Evolutionary conservation across 345 rosid genomes (phyloP).

Genomic region (Clarkia xantiana): DNA sequence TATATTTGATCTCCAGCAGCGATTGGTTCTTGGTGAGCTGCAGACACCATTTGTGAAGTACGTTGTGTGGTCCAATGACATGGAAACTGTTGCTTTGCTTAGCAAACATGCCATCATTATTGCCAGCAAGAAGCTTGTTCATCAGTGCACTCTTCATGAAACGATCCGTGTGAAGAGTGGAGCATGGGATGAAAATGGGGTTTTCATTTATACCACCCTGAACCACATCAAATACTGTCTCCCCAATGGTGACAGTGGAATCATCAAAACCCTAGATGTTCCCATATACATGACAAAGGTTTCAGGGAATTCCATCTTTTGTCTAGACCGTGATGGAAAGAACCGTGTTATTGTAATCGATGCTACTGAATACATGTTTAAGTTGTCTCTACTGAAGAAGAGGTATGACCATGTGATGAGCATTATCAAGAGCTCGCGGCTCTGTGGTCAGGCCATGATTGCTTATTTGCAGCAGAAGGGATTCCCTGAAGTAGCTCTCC

Average conservation of each 20-base stretch:
- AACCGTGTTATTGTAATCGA: conserved; percentile 50
- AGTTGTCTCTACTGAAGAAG: conserved; percentile 63
- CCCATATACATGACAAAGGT: conserved; percentile 80
- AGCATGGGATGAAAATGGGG: conserved; percentile 93
- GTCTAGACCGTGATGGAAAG: conserved; percentile 86
- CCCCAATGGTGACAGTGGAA: conserved; percentile 86
- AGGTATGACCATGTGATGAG: conserved; percentile 83
- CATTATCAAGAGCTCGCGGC: conserved; percentile 88
- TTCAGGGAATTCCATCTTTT: conserved; percentile 48
- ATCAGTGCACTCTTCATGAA: conserved; percentile 80
- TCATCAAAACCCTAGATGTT: conserved; percentile 68
- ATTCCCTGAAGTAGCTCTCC: conserved; percentile 96
- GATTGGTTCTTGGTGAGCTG: conserved; percentile 71
- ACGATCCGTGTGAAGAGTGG: conserved; percentile 89
- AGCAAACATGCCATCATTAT: conserved; percentile 84
- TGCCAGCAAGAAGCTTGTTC: conserved; percentile 73
- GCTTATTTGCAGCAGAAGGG: conserved; percentile 95
- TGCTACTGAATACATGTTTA: conserved; percentile 83
- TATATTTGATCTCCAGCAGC: conserved; percentile 82
- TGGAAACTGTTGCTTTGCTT: conserved; percentile 87
- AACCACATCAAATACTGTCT: conserved; percentile 90
- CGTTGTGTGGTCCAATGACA: conserved; percentile 84
- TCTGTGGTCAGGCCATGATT: conserved; percentile 94
- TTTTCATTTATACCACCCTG: conserved; percentile 75
- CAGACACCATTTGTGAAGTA: conserved; percentile 70